Evolutionary conservation across 2,329 filamentous ascomycete genomes (phyloP), one percentile per base, ranked within the genome.

Genomic region (Pseudogymnoascus sp.): DNA sequence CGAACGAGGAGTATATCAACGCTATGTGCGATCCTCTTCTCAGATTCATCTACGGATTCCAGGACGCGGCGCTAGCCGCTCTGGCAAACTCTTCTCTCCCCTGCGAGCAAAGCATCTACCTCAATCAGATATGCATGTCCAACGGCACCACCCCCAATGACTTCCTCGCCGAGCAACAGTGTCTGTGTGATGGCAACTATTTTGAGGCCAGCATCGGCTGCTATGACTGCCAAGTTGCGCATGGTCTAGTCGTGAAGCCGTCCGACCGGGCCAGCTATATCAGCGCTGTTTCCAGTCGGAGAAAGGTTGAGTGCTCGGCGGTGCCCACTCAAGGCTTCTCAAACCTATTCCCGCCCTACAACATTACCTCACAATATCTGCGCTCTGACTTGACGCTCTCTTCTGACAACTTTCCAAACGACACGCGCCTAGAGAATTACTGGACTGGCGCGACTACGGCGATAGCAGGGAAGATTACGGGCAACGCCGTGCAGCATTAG

Each of bases 161-260:
- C 23, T 51, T 64, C 39, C 14, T 66, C 18, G 64, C 63, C 3
- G 54, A 65, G 23, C 64, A 66, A 45, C 21, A 66, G 31, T 66
- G 64, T 16, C n/a, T 65, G 1, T 66, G 64, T 10, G 12, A 12
- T 34, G 64, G 64, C 21, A 59, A 37, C 31, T 66, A 11, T 59
- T 66, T 62, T 36, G 51, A 62, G 23, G 16, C 10, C 4, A 3
- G 12, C 16, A 2, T 16, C 2, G 64, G 63, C 7, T 66, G 64
- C 29, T 57, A 31, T 6, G n/a, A n/a, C 12, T 64, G 63, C 60
- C 4, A 18, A 11, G 5, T 57, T 11, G 47, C 47, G 8, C 47
- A 57, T 12, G 47, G 47, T 6, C 0, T 6, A 11, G 1, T 18
- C n/a, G 47, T 10, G 4, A 5, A n/a, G 6, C 26, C 26, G 18